Conservation (phyloP, 2,329 filamentous ascomycete species). For the Hymenoscyphus salicellus region DNA sequence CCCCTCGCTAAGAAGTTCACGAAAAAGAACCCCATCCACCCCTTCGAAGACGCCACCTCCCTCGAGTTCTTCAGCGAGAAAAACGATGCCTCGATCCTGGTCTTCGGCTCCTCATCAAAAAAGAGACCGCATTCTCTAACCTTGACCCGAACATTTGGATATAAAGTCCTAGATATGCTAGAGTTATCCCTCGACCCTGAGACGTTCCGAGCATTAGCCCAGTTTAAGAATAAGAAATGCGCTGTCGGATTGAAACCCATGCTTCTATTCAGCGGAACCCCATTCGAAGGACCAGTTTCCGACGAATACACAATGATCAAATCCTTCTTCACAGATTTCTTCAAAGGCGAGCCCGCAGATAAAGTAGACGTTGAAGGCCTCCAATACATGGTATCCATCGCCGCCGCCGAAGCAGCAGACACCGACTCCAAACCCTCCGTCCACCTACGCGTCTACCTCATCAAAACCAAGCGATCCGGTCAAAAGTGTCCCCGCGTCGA, state of each 20-base stretch:
- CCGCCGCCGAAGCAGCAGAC: slow-evolving; percentile 61
- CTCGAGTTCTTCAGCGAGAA: slow-evolving; percentile 96
- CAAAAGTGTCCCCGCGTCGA: slow-evolving; percentile 87
- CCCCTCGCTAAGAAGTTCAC: slow-evolving; percentile 85
- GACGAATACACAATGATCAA: slow-evolving; percentile 84
- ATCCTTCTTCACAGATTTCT: slow-evolving; percentile 84
- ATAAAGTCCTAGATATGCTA: slow-evolving; percentile 91
- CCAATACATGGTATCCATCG: slow-evolving; percentile 83
- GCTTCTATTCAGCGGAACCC: slow-evolving; percentile 83
- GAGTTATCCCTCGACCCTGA: slow-evolving; percentile 81
- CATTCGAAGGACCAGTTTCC: slow-evolving; percentile 77
- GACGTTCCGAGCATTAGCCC: slow-evolving; percentile 64
- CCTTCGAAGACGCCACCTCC: slow-evolving; percentile 84
- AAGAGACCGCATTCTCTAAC: slow-evolving; percentile 93
- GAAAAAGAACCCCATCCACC: slow-evolving; percentile 95
- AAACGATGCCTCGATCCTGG: slow-evolving; percentile 84
- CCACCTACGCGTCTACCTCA: slow-evolving; percentile 76
- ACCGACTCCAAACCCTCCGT: slow-evolving; percentile 54
- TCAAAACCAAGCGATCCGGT: slow-evolving; percentile 80
- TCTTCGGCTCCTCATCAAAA: slow-evolving; percentile 84
- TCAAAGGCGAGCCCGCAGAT: slow-evolving; percentile 72
- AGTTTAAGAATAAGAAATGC: slow-evolving; percentile 74
- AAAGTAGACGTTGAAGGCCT: slow-evolving; percentile 93
- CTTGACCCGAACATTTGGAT: slow-evolving; percentile 75
- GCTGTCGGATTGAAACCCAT: slow-evolving; percentile 84